These are phyloP conservation scores for Penicillium ochrochloron DNA, from an alignment of 495 filamentous ascomycete species.

Conservation along the genomic window DNA sequence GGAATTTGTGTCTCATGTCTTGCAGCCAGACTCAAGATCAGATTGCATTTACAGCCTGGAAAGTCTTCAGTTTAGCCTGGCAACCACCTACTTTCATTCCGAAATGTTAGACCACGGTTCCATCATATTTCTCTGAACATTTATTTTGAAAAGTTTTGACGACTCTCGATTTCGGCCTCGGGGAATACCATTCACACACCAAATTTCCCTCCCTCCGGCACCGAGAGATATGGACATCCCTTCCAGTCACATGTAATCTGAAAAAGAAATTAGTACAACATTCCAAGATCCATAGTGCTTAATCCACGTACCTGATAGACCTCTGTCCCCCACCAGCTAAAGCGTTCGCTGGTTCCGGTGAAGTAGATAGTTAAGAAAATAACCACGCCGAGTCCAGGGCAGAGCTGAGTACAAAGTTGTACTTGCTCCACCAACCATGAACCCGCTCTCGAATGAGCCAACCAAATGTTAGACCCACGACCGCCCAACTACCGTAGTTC, in stretches of 20 bases:
- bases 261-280: conserved; percentile 39
- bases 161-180: not conserved
- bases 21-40: too few species aligned
- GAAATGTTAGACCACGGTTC: too few species aligned
- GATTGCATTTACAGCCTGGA: too few species aligned
- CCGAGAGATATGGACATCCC: conserved; percentile 25
- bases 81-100: too few species aligned
- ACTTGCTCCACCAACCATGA: conserved; percentile 78
- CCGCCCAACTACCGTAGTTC: not conserved
- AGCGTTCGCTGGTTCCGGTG: conserved; percentile 59
- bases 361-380: conserved; percentile 84
- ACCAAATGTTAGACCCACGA: not conserved
- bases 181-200: conserved; percentile 4
- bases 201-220: conserved; percentile 30
- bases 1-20: too few species aligned
- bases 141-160: too few species aligned
- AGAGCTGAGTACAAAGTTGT: conserved; percentile 81
- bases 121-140: too few species aligned
- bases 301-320: not conserved
- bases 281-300: too few species aligned
- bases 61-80: too few species aligned
- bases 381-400: conserved; percentile 81
- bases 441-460: conserved; percentile 40
- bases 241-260: conserved; percentile 35
- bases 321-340: conserved; percentile 69